A percentile compares a stretch with the other conserved stretches of the same genome.
Evolutionary conservation across 2,329 filamentous ascomycete genomes (phyloP).

Genomic region (Fusarium humuli): DNA sequence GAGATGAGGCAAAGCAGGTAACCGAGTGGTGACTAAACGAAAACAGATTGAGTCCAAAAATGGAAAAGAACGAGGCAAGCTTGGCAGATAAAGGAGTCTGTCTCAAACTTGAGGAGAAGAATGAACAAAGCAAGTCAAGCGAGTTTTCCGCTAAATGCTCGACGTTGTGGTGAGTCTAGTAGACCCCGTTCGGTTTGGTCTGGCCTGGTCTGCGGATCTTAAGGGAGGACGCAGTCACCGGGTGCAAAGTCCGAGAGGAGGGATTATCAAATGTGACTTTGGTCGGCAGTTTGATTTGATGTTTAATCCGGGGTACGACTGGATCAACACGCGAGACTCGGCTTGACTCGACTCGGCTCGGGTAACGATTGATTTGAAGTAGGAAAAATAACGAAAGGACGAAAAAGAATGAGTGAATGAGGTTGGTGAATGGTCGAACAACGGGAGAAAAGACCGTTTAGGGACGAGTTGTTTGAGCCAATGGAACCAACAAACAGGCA

Average conservation of each 20-base stretch:
- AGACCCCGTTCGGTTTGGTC: slow-evolving; percentile 22
- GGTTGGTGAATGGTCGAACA: slow-evolving; percentile 27
- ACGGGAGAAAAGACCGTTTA: slow-evolving; percentile 28
- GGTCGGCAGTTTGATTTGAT: slow-evolving; percentile 41
- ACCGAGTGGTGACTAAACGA: slow-evolving; percentile 19
- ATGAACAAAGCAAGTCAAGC: slow-evolving; percentile 39
- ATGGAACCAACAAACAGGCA: slow-evolving; percentile 15
- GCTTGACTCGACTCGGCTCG: slow-evolving; percentile 6
- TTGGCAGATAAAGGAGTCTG: slow-evolving; percentile 40
- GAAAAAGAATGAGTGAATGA: slow-evolving; percentile 35
- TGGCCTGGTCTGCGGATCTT: slow-evolving; percentile 34
- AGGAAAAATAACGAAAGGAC: slow-evolving; percentile 28
- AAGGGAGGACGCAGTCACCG: slow-evolving; percentile 39
- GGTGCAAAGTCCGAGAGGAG: slow-evolving; percentile 22
- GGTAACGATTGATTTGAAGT: not conserved
- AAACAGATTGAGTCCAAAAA: slow-evolving; percentile 33
- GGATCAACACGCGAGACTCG: slow-evolving; percentile 20
- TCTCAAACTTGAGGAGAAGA: slow-evolving; percentile 42
- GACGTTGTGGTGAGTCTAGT: slow-evolving; percentile 27
- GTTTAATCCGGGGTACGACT: slow-evolving; percentile 37
- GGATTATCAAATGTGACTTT: slow-evolving; percentile 24
- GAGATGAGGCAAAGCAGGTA: slow-evolving; percentile 32
- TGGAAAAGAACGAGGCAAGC: slow-evolving; percentile 39
- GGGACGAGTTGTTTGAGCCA: slow-evolving; percentile 33
- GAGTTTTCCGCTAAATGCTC: slow-evolving; percentile 29